These are phyloP conservation scores for Eutrema salsugineum DNA, from an alignment of 441 rosid genomes.

Conservation along the genomic window DNA sequence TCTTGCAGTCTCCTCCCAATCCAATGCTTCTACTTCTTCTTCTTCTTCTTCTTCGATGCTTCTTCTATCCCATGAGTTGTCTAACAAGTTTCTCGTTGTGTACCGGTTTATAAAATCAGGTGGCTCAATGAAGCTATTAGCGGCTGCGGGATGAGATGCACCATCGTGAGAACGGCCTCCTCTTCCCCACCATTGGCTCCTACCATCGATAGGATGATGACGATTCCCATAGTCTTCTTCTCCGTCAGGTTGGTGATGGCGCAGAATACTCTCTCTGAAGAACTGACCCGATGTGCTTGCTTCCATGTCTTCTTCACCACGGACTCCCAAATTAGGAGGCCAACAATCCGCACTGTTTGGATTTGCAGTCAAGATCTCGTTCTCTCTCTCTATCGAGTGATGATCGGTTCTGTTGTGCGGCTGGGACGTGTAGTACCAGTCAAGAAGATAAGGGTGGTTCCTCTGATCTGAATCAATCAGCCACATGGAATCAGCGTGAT, in stretches of 20 bases:
- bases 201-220: constrained; percentile 21
- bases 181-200: constrained; percentile 92
- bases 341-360: constrained; percentile 44
- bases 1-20: constrained; percentile 42
- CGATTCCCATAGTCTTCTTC: constrained; percentile 4
- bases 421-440: constrained; percentile 76
- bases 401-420: constrained; percentile 33
- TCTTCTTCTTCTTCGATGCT: constrained; percentile 42
- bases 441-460: constrained; percentile 82
- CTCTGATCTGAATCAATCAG: constrained; percentile 63
- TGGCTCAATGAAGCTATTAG: constrained; percentile 84
- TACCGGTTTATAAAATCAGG: constrained; percentile 58
- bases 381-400: constrained; percentile 26
- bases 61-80: constrained; percentile 55
- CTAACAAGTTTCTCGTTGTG: constrained; percentile 31
- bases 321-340: constrained; percentile 44
- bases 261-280: constrained; percentile 66
- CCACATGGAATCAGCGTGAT: constrained; percentile 61
- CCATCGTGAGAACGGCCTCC: constrained; percentile 28
- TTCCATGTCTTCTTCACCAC: constrained; percentile 35
- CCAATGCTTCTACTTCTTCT: constrained; percentile 39
- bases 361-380: constrained; percentile 30
- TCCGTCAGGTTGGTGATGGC: constrained; percentile 42
- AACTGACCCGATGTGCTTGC: constrained; percentile 70
- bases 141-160: constrained; percentile 43